These are phyloP conservation scores for Penicillium digitatum DNA, from an alignment of 2,329 filamentous ascomycete species.

Conservation along the genomic window DNA sequence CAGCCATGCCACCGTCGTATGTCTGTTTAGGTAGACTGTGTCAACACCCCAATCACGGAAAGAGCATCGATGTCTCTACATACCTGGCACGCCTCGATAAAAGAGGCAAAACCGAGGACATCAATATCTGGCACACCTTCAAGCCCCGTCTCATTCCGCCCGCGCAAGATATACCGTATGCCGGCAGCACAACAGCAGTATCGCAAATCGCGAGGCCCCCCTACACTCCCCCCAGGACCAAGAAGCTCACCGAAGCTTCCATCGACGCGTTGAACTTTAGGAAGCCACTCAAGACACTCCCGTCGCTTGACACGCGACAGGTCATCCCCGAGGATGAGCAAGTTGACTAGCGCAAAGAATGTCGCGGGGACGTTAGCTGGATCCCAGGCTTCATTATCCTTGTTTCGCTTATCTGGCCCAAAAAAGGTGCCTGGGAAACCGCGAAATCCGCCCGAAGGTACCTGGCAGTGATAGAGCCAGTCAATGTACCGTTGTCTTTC, in stretches of 20 bases:
- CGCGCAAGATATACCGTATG: slow-evolving; percentile 76
- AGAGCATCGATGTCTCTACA: slow-evolving; percentile 5
- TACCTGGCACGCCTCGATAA: slow-evolving; percentile 65
- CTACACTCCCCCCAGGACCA: slow-evolving; percentile 56
- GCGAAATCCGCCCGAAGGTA: slow-evolving; percentile 81
- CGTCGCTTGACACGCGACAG: slow-evolving; percentile 62
- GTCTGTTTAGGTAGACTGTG: slow-evolving; percentile 50
- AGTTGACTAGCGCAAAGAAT: slow-evolving; percentile 75
- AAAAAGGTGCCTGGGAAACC: slow-evolving; percentile 70
- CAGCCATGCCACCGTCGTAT: slow-evolving; percentile 80
- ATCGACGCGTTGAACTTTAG: slow-evolving; percentile 69
- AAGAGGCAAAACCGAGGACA: slow-evolving; percentile 63
- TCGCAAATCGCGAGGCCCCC: slow-evolving; percentile 77
- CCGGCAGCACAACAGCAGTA: slow-evolving; percentile 82
- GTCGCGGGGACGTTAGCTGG: slow-evolving; percentile 83
- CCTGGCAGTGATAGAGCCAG: slow-evolving; percentile 85
- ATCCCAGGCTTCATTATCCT: slow-evolving; percentile 59
- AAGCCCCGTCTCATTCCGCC: slow-evolving; percentile 52
- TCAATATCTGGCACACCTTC: slow-evolving; percentile 68
- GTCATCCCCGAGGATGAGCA: slow-evolving; percentile 64
- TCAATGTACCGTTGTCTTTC: slow-evolving; percentile 57
- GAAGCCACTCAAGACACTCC: slow-evolving; percentile 70
- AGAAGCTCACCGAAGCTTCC: slow-evolving; percentile 89
- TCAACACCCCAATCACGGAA: background rate
- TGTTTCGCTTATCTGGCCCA: slow-evolving; percentile 44